phyloP scores from a whole-genome alignment of 768 basidiomycete genomes.

The Termitomyces sp. region DNA sequence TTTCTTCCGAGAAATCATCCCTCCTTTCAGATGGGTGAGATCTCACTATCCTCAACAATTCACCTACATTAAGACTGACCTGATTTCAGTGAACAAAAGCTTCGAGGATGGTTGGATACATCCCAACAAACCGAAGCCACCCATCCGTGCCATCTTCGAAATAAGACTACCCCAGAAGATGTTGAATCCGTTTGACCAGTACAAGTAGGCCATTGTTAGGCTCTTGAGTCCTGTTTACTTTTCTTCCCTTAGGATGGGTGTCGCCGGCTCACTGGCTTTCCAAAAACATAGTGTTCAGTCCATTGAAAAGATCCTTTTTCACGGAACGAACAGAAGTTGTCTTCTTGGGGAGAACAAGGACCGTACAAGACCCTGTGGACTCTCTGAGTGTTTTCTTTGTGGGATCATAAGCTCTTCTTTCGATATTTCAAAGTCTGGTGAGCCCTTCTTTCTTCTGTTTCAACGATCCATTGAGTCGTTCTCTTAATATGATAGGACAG shows the following conservation, averaged over 20 bases:
- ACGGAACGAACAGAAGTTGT: conserved; percentile 63
- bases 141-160: conserved; percentile 16
- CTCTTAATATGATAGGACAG: conserved; percentile 10
- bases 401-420: conserved; percentile 56
- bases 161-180: conserved; percentile 12
- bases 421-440: conserved; percentile 57
- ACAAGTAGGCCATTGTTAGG: conserved; percentile 8
- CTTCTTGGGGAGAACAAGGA: conserved; percentile 49
- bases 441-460: not conserved
- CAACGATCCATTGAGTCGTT: not conserved
- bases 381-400: conserved; percentile 53
- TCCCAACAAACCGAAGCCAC: conserved; percentile 15
- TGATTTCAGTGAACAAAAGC: conserved; percentile 12
- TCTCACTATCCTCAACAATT: conserved; percentile 3
- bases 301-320: conserved; percentile 61
- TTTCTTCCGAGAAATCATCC: conserved; percentile 31
- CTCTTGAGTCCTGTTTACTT: not conserved
- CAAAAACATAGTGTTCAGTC: conserved; percentile 24
- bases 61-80: not conserved
- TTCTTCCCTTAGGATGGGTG: conserved; percentile 22
- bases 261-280: conserved; percentile 22
- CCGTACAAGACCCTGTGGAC: conserved; percentile 44
- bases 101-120: conserved; percentile 20
- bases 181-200: conserved; percentile 12
- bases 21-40: conserved; percentile 39